These are phyloP conservation scores for Aquilaria sinensis DNA, from an alignment of 345 rosid genomes.

Conservation along the genomic window DNA sequence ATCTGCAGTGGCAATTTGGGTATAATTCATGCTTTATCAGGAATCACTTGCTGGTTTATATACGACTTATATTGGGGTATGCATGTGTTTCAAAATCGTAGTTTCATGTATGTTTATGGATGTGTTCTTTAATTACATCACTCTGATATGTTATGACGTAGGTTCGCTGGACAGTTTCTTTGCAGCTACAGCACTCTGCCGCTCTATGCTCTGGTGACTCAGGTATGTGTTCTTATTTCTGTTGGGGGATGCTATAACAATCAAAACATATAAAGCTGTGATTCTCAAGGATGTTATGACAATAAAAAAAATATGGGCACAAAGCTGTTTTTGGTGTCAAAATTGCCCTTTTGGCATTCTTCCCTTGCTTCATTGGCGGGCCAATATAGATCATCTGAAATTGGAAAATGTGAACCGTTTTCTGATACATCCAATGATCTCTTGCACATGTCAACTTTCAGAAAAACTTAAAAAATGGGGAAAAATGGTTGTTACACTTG, in stretches of 20 bases:
- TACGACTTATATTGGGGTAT: constrained; percentile 83
- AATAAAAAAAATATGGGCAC: no score
- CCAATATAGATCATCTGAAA: no score
- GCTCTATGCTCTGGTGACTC: constrained; percentile 87
- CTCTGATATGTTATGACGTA: constrained; percentile 13
- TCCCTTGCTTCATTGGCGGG: no score
- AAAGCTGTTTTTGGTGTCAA: no score
- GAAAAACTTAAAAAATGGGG: no score
- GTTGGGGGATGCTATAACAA: background rate
- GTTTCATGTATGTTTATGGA: constrained; percentile 1
- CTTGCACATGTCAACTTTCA: no score
- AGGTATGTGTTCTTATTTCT: constrained; percentile 31
- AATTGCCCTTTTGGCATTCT: no score
- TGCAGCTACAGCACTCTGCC: constrained; percentile 98
- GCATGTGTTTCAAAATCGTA: background rate
- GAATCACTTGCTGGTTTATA: constrained; percentile 64
- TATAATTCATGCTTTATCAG: constrained; percentile 83
- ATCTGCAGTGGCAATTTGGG: constrained; percentile 92
- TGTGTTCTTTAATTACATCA: background rate
- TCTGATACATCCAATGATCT: no score
- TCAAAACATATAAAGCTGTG: background rate
- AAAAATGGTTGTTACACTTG: no score
- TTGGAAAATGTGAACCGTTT: no score
- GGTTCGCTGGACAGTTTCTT: constrained; percentile 82
- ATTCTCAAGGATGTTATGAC: no score